Conservation (phyloP, 345 rosid genomes). For the Brassica cretica region DNA sequence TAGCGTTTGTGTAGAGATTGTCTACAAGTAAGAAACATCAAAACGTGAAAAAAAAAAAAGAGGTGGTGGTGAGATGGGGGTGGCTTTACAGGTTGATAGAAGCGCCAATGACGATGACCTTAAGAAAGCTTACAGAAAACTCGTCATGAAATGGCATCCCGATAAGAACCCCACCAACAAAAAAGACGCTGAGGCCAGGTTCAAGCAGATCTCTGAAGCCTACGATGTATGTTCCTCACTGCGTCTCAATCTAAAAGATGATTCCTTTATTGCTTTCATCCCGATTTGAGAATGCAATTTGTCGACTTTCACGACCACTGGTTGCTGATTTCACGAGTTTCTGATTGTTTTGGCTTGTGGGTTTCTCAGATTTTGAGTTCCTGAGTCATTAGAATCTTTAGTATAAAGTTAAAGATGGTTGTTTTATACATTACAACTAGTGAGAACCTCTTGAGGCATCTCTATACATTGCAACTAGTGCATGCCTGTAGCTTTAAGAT, state of each 20-base stretch:
- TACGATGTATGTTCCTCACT: slow-evolving; percentile 47
- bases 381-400: background rate
- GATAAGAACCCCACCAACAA: slow-evolving; percentile 49
- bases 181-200: slow-evolving; percentile 66
- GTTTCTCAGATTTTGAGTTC: slow-evolving; percentile 13
- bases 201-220: slow-evolving; percentile 74
- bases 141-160: slow-evolving; percentile 49
- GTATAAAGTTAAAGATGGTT: slow-evolving; percentile 14
- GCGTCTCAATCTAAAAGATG: background rate
- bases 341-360: background rate
- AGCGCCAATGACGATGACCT: slow-evolving; percentile 62
- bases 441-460: background rate
- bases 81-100: slow-evolving; percentile 53
- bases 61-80: slow-evolving; percentile 47
- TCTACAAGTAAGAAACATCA: background rate
- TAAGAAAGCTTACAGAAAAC: slow-evolving; percentile 62
- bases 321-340: slow-evolving; percentile 8
- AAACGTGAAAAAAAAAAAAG: background rate
- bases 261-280: background rate
- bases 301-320: slow-evolving; percentile 3
- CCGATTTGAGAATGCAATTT: background rate
- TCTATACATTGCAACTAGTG: background rate
- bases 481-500: background rate
- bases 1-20: background rate
- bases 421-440: background rate